phyloP scores from a whole-genome alignment of 345 rosid species.

The Mercurialis annua region DNA sequence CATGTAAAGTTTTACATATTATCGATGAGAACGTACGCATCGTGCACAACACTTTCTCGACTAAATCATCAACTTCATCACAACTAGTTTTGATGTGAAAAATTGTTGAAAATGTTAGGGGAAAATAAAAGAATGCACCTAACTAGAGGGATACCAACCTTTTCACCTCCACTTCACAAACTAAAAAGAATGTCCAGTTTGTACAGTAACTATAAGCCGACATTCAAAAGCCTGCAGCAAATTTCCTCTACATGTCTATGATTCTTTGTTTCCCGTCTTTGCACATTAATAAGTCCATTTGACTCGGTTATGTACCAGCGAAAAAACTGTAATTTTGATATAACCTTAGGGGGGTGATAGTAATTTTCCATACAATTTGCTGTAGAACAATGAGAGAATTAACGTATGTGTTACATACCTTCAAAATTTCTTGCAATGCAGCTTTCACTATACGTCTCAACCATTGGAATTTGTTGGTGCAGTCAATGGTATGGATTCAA shows the following conservation, averaged over 20 bases:
- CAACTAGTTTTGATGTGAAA: background rate
- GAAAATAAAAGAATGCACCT: background rate
- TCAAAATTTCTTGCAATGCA: constrained; percentile 9
- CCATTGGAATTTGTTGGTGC: constrained; percentile 32
- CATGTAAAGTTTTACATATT: background rate
- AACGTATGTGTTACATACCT: constrained; percentile 21
- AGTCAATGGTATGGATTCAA: constrained; percentile 44
- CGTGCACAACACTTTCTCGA: too few species aligned
- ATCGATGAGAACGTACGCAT: too few species aligned
- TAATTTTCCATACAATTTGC: too few species aligned
- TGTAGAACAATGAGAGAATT: background rate
- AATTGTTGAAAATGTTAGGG: background rate
- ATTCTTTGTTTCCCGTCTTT: constrained; percentile 11
- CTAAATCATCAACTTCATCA: too few species aligned
- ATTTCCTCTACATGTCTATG: constrained; percentile 1
- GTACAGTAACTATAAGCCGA: background rate
- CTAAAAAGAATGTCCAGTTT: background rate
- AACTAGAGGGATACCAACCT: background rate
- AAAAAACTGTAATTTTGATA: background rate
- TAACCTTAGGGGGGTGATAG: constrained; percentile 13
- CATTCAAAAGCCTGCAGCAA: constrained; percentile 6
- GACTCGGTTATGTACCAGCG: constrained; percentile 19
- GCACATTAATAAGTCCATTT: background rate
- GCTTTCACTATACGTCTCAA: constrained; percentile 8
- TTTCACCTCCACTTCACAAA: background rate